Evolutionary conservation across 768 basidiomycete species (phyloP).

Genomic region (Trametes cinnabarina): DNA sequence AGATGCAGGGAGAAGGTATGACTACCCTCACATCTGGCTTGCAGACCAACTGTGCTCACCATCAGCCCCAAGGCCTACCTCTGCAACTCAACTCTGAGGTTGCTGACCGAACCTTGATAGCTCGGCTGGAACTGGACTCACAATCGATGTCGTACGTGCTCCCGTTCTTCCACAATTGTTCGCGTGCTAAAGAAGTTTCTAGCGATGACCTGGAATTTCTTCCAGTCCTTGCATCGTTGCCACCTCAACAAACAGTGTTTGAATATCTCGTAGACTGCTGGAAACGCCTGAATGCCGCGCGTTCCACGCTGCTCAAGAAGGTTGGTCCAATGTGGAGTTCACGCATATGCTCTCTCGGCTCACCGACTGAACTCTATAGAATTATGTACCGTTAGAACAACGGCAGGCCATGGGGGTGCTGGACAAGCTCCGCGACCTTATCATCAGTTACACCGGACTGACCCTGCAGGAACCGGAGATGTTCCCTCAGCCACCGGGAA

Average conservation of each 20-base stretch:
- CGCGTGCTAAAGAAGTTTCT: constrained; percentile 10
- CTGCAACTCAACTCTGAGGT: constrained; percentile 54
- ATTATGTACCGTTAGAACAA: constrained; percentile 59
- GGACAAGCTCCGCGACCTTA: constrained; percentile 75
- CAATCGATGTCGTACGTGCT: constrained; percentile 61
- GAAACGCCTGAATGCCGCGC: constrained; percentile 73
- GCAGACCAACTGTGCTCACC: neutral
- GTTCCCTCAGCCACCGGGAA: constrained; percentile 89
- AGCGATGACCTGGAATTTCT: constrained; percentile 78
- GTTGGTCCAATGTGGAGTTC: constrained; percentile 33
- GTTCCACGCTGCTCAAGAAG: constrained; percentile 59
- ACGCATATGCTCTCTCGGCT: neutral
- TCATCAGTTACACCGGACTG: constrained; percentile 88
- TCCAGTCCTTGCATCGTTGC: constrained; percentile 72
- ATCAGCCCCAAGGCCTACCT: constrained; percentile 21
- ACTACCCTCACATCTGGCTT: too few relatives aligned
- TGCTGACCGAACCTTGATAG: constrained; percentile 77
- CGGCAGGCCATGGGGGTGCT: constrained; percentile 60
- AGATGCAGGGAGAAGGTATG: constrained; percentile 57
- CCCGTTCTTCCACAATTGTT: neutral
- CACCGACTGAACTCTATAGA: constrained; percentile 34
- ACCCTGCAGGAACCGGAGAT: constrained; percentile 89
- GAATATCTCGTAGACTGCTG: constrained; percentile 91
- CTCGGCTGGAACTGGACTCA: constrained; percentile 79
- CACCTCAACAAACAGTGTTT: constrained; percentile 74